A percentile compares a stretch with the other conserved stretches of the same genome.
Conservation (phyloP, 2,329 filamentous ascomycete genomes). For the Neurospora crassa region DNA sequence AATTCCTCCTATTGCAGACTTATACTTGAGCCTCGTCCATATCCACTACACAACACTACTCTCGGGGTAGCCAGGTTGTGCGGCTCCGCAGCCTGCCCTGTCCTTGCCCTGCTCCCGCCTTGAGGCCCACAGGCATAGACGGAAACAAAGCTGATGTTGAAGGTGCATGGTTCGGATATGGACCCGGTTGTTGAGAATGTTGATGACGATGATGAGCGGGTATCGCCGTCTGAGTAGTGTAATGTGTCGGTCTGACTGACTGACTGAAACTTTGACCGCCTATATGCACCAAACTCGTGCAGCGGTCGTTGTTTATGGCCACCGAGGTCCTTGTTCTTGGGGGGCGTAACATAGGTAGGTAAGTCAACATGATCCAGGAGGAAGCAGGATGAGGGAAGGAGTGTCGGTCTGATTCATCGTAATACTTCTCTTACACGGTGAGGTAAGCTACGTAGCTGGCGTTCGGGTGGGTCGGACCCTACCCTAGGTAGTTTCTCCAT, state of each 20-base stretch:
- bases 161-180: background rate
- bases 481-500: background rate
- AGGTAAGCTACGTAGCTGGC: no score
- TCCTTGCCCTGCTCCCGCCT: background rate
- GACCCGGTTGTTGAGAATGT: background rate
- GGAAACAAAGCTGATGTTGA: background rate
- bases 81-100: background rate
- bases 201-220: background rate
- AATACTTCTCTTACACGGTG: no score
- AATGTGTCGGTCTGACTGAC: background rate
- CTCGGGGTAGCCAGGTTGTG: background rate
- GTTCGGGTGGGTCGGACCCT: no score
- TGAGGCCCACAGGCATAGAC: background rate
- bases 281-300: background rate
- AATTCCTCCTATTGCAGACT: background rate
- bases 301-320: background rate
- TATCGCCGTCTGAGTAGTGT: background rate
- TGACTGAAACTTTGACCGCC: background rate
- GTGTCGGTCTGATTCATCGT: background rate
- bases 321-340: background rate
- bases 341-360: background rate
- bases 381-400: background rate
- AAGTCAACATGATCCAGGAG: background rate
- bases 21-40: background rate
- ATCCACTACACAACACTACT: background rate